Conservation (phyloP, 176 grass and related monocot species). For the Lolium multiflorum region DNA sequence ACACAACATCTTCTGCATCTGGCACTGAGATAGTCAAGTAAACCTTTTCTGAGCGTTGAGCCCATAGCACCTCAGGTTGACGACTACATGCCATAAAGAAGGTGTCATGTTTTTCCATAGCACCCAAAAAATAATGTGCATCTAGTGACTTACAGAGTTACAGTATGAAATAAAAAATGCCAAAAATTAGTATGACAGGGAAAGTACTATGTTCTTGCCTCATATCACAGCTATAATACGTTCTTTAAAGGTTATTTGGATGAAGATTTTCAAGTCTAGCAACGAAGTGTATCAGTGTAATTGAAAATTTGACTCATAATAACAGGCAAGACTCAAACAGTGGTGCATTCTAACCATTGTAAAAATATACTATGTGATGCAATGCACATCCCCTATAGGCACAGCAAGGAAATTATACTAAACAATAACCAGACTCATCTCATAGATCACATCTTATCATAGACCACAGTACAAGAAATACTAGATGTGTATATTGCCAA, state of each 20-base stretch:
- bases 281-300: neutral
- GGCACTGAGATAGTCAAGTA: constrained; percentile 88
- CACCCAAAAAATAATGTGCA: neutral
- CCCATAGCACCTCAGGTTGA: constrained; percentile 95
- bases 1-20: constrained; percentile 80
- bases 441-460: neutral
- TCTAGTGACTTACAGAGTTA: neutral
- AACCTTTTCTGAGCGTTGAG: constrained; percentile 84
- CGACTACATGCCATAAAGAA: constrained; percentile 60
- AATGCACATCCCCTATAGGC: neutral
- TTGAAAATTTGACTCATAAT: neutral
- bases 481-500: neutral
- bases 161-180: neutral
- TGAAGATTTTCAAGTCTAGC: neutral
- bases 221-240: neutral
- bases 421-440: neutral
- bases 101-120: constrained; percentile 21
- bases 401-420: neutral
- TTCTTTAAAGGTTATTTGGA: neutral
- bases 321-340: neutral
- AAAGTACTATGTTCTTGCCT: neutral
- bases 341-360: too few relatives aligned
- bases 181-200: neutral
- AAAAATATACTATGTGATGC: neutral
- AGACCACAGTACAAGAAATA: neutral